Evolutionary conservation across 768 basidiomycete genomes (phyloP).

Genomic region (Termitomyces sp.): DNA sequence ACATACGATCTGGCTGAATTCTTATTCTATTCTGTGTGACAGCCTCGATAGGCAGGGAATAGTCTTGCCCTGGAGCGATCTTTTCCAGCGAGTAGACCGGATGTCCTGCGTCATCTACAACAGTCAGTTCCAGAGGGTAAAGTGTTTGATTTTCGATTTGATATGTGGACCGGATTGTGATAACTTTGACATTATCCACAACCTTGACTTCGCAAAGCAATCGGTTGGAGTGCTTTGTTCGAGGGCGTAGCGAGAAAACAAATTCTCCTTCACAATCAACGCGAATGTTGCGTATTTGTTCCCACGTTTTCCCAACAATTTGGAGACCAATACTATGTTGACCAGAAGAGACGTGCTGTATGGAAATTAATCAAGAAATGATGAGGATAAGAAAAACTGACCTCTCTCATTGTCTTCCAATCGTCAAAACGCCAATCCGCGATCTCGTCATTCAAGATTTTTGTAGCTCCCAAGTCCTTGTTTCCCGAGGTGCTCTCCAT

Average conservation of each 20-base stretch:
- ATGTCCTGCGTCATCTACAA: slow-evolving; percentile 83
- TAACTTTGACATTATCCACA: slow-evolving; percentile 88
- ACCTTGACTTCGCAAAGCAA: slow-evolving; percentile 87
- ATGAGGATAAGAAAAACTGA: slow-evolving; percentile 23
- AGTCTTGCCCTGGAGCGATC: slow-evolving; percentile 87
- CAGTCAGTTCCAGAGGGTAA: slow-evolving; percentile 86
- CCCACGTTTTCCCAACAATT: slow-evolving; percentile 84
- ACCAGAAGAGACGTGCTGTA: slow-evolving; percentile 57
- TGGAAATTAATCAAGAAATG: background rate
- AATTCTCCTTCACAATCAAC: slow-evolving; percentile 95
- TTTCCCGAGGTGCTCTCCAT: slow-evolving; percentile 45
- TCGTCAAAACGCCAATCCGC: slow-evolving; percentile 98
- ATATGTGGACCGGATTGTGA: slow-evolving; percentile 90
- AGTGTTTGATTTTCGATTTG: slow-evolving; percentile 87
- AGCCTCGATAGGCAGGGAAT: slow-evolving; percentile 84
- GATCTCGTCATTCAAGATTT: slow-evolving; percentile 67
- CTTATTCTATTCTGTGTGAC: slow-evolving; percentile 78
- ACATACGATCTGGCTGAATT: slow-evolving; percentile 89
- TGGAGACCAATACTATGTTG: slow-evolving; percentile 87
- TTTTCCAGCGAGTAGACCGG: slow-evolving; percentile 78
- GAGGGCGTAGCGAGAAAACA: slow-evolving; percentile 80
- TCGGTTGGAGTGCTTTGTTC: slow-evolving; percentile 68
- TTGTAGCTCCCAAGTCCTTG: slow-evolving; percentile 46
- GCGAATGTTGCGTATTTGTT: slow-evolving; percentile 79
- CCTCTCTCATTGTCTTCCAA: slow-evolving; percentile 91